phyloP scores from a whole-genome alignment of 257 asterid species.

The Phtheirospermum japonicum region DNA sequence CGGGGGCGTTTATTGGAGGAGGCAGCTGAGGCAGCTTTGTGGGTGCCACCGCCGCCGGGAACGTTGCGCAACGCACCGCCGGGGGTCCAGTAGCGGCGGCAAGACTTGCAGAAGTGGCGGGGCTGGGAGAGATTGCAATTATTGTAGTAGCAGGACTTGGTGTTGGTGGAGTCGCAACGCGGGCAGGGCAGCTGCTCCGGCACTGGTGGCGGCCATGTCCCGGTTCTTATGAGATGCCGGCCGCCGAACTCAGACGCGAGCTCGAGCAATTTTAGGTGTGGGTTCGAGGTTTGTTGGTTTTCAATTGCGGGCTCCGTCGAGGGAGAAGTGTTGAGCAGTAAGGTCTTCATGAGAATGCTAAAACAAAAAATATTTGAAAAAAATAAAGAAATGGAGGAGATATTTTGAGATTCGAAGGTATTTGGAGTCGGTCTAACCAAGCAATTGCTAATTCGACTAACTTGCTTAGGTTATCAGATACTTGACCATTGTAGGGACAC shows the following conservation, averaged over 20 bases:
- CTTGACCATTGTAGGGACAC: too few species aligned
- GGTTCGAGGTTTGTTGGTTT: slow-evolving; percentile 8
- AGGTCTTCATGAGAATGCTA: slow-evolving; percentile 16
- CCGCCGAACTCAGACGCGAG: slow-evolving; percentile 39
- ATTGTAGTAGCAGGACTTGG: slow-evolving; percentile 94
- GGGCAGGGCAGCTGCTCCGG: slow-evolving; percentile 91
- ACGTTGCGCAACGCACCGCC: slow-evolving; percentile 92
- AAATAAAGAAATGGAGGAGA: not conserved
- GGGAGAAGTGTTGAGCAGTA: slow-evolving; percentile 4
- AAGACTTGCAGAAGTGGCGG: slow-evolving; percentile 87
- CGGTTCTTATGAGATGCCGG: slow-evolving; percentile 29
- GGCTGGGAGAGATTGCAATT: slow-evolving; percentile 94
- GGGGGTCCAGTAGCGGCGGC: slow-evolving; percentile 98
- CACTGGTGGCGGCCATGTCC: slow-evolving; percentile 47
- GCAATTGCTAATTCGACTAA: too few species aligned
- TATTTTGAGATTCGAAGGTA: too few species aligned
- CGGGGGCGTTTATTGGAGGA: slow-evolving; percentile 40
- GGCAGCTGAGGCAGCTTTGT: slow-evolving; percentile 40
- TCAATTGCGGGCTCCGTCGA: not conserved
- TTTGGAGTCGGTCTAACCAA: too few species aligned
- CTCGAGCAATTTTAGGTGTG: slow-evolving; percentile 13
- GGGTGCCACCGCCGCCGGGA: slow-evolving; percentile 87
- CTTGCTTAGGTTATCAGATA: too few species aligned
- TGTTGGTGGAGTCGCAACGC: slow-evolving; percentile 88
- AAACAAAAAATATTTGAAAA: not conserved